phyloP scores from a whole-genome alignment of 805 yeast species.

The Candida ponderosae region DNA sequence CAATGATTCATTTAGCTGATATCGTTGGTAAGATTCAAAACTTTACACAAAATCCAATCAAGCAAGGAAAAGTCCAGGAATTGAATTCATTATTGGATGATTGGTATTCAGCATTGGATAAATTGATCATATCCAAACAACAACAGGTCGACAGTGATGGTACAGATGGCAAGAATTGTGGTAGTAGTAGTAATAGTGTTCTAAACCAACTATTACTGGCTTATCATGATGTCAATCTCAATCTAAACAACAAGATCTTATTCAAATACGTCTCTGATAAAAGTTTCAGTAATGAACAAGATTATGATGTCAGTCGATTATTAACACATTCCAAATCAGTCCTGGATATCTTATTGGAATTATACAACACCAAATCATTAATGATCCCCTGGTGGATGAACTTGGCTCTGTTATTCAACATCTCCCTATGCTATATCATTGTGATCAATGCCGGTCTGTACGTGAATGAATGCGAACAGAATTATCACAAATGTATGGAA shows the following conservation, averaged over 20 bases:
- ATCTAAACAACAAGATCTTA: constrained; percentile 12
- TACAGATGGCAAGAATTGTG: constrained; percentile 8
- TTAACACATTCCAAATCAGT: constrained; percentile 24
- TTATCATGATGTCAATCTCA: constrained; percentile 12
- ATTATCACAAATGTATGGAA: constrained; percentile 11
- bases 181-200: constrained; percentile 10
- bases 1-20: constrained; percentile 35
- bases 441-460: constrained; percentile 35
- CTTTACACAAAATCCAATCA: constrained; percentile 15
- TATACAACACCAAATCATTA: constrained; percentile 21
- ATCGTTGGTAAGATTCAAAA: constrained; percentile 30
- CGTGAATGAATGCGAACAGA: constrained; percentile 2
- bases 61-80: not conserved
- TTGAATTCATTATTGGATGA: constrained; percentile 6
- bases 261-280: constrained; percentile 9
- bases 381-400: constrained; percentile 47
- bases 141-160: too few species aligned
- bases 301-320: constrained; percentile 15
- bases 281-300: constrained; percentile 14
- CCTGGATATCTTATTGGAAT: constrained; percentile 22
- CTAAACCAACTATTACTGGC: constrained; percentile 13
- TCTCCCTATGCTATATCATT: constrained; percentile 33
- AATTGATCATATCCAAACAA: constrained; percentile 13
- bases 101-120: constrained; percentile 9
- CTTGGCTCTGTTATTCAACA: constrained; percentile 35